phyloP scores from a whole-genome alignment of 1,284 basidiomycete genomes.

The Cystobasidium pallidum region DNA sequence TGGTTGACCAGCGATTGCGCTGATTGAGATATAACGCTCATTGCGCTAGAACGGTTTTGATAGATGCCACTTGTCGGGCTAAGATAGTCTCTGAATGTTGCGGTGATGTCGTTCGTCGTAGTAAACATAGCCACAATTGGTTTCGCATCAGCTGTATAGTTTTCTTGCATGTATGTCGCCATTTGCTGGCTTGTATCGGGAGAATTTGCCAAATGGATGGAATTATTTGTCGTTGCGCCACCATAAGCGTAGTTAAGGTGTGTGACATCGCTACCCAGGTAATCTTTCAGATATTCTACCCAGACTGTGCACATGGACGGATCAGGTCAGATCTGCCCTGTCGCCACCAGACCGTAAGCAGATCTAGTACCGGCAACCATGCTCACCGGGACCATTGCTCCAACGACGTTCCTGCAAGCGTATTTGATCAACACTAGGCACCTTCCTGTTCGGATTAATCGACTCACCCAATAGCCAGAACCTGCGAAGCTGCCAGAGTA shows the following conservation, averaged over 20 bases:
- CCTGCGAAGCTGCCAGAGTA: constrained; percentile 21
- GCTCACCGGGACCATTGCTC: constrained; percentile 33
- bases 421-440: background rate
- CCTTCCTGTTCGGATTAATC: background rate
- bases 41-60: background rate
- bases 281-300: constrained; percentile 34
- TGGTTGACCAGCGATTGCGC: constrained; percentile 17
- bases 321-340: background rate
- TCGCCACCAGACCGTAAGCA: background rate
- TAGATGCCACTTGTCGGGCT: constrained; percentile 7
- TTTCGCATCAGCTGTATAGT: background rate
- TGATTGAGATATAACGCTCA: constrained; percentile 16
- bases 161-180: constrained; percentile 1
- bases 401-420: constrained; percentile 15
- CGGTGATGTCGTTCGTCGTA: constrained; percentile 36
- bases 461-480: constrained; percentile 28
- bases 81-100: constrained; percentile 26
- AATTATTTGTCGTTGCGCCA: constrained; percentile 40
- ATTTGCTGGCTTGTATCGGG: constrained; percentile 37
- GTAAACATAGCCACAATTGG: constrained; percentile 35
- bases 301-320: constrained; percentile 6
- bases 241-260: constrained; percentile 37
- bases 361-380: background rate
- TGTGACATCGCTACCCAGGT: constrained; percentile 18
- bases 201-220: constrained; percentile 1